These are phyloP conservation scores for Coemansia asiatica DNA, from an alignment of 192 early-diverging fungal genomes.

Conservation along the genomic window DNA sequence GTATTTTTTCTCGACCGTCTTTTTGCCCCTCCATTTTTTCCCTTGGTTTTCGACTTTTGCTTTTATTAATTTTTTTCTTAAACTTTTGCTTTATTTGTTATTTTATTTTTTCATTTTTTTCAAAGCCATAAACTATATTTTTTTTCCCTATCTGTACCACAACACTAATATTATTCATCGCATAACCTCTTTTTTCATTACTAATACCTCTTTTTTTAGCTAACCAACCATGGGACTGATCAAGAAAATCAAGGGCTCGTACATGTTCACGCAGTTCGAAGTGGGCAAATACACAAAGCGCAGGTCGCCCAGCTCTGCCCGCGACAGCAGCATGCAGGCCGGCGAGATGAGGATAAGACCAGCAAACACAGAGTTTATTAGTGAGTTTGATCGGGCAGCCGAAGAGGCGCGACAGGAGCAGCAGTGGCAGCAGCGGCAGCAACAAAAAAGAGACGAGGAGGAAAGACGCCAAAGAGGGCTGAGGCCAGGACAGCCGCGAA, in stretches of 20 bases:
- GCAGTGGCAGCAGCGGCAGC: background rate
- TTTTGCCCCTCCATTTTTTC: too few relatives aligned
- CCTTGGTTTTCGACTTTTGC: too few relatives aligned
- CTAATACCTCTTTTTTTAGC: background rate
- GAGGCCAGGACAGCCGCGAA: background rate
- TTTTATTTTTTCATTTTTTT: background rate
- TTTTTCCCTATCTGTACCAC: background rate
- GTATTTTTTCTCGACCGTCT: background rate
- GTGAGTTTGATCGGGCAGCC: conserved; percentile 46
- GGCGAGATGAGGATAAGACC: conserved; percentile 7
- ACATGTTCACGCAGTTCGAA: conserved; percentile 56
- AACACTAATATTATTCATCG: background rate
- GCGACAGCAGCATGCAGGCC: background rate
- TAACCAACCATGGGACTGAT: conserved; percentile 40
- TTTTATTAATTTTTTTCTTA: background rate
- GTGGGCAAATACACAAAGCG: conserved; percentile 60
- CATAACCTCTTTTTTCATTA: too few relatives aligned
- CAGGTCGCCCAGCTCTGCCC: conserved; percentile 16
- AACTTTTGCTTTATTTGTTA: background rate
- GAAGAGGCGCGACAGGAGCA: conserved; percentile 28
- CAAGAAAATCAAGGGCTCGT: conserved; percentile 54
- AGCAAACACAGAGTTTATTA: conserved; percentile 25
- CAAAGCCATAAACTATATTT: too few relatives aligned
- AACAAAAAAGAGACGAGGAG: conserved; percentile 1
- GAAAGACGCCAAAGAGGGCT: conserved; percentile 15